These are phyloP conservation scores for Acrocalymma vagum DNA, from an alignment of 2,329 filamentous ascomycete species.

Conservation along the genomic window DNA sequence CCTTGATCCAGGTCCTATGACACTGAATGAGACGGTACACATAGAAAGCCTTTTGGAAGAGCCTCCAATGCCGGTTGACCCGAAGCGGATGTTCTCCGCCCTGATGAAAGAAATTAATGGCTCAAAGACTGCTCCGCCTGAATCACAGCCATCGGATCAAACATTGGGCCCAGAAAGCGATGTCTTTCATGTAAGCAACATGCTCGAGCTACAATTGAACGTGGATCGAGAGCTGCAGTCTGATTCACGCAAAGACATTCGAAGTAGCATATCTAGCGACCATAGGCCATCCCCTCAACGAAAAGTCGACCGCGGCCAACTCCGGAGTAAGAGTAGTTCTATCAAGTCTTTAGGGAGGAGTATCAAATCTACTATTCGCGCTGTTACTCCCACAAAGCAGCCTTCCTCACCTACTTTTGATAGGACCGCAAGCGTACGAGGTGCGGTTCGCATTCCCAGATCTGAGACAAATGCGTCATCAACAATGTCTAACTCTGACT, in stretches of 20 bases:
- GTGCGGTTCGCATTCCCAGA: slow-evolving; percentile 14
- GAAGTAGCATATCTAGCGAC: slow-evolving; percentile 15
- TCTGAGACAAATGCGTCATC: slow-evolving; percentile 14
- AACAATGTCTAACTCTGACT: slow-evolving; percentile 5
- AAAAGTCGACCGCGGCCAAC: too few relatives aligned
- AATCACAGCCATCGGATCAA: slow-evolving; percentile 1
- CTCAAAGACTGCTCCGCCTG: slow-evolving; percentile 16
- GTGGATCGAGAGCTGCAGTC: slow-evolving; percentile 18
- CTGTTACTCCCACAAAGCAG: slow-evolving; percentile 42
- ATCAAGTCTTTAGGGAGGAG: slow-evolving; percentile 35
- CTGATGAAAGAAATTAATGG: slow-evolving; percentile 44
- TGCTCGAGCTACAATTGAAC: slow-evolving; percentile 20
- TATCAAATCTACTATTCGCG: slow-evolving; percentile 47
- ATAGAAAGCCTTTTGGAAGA: slow-evolving; percentile 37
- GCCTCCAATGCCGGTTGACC: slow-evolving; percentile 33
- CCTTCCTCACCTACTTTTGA: slow-evolving; percentile 15
- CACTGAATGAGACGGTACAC: too few relatives aligned
- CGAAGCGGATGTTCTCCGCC: slow-evolving; percentile 46
- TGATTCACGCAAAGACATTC: slow-evolving; percentile 16
- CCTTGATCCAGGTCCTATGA: slow-evolving; percentile 41
- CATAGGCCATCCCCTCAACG: slow-evolving; percentile 19
- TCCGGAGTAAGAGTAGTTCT: slow-evolving; percentile 36
- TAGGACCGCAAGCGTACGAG: slow-evolving; percentile 8
- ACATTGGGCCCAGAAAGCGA: slow-evolving; percentile 32
- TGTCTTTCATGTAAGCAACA: slow-evolving; percentile 33